Evolutionary conservation across 2,329 filamentous ascomycete species (phyloP).

Genomic region (Colletotrichum eleusines): DNA sequence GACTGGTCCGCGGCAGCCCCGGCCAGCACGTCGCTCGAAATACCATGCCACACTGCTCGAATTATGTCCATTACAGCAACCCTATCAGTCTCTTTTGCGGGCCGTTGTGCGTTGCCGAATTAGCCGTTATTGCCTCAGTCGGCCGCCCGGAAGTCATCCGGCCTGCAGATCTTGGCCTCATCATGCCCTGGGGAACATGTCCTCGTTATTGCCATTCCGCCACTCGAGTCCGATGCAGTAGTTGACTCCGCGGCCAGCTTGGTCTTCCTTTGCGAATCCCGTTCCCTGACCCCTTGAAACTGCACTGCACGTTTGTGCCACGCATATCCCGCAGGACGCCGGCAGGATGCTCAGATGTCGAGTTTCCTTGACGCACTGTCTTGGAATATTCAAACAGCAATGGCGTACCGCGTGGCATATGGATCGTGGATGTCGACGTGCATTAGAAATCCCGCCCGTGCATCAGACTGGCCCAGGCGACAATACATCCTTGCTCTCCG

Average conservation of each 20-base stretch:
- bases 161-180: conserved; percentile 26
- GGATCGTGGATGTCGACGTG: not conserved
- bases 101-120: conserved; percentile 16
- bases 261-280: conserved; percentile 10
- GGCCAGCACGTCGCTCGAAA: conserved; percentile 14
- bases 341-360: conserved; percentile 15
- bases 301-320: conserved; percentile 22
- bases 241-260: conserved; percentile 12
- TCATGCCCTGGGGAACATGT: conserved; percentile 16
- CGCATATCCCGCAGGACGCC: conserved; percentile 19
- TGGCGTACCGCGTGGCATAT: conserved; percentile 16
- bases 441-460: conserved; percentile 5
- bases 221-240: conserved; percentile 19
- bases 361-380: conserved; percentile 14
- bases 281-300: conserved; percentile 27
- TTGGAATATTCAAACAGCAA: conserved; percentile 5
- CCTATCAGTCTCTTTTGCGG: conserved; percentile 22
- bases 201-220: conserved; percentile 17
- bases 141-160: conserved; percentile 29
- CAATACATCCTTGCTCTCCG: conserved; percentile 9
- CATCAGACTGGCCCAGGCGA: conserved; percentile 12
- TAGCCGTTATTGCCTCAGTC: conserved; percentile 29
- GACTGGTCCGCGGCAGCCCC: conserved; percentile 13
- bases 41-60: conserved; percentile 6
- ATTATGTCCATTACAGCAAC: conserved; percentile 1